Evolutionary conservation across 257 asterid genomes (phyloP).

Genomic region (Parsonsia alboflavescens): DNA sequence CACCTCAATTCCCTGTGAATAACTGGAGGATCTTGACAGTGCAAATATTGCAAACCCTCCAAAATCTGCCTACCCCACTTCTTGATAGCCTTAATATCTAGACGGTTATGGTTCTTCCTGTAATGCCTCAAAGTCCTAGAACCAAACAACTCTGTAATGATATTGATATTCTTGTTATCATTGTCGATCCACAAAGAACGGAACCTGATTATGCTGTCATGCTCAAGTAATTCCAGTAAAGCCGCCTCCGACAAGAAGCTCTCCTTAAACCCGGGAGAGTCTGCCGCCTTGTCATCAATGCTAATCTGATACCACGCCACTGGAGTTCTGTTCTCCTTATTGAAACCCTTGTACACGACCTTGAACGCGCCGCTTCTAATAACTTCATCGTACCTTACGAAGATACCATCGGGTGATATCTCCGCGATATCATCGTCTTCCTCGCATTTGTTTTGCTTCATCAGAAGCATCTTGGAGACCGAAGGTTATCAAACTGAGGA

Average conservation of each 20-base stretch:
- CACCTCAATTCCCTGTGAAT: constrained; percentile 76
- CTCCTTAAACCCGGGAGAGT: constrained; percentile 28
- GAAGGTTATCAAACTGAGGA: neutral
- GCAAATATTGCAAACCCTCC: constrained; percentile 55
- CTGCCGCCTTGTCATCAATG: constrained; percentile 41
- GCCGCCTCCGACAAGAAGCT: constrained; percentile 58
- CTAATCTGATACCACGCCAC: constrained; percentile 69
- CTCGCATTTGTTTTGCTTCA: constrained; percentile 18
- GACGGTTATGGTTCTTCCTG: constrained; percentile 51
- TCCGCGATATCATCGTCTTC: constrained; percentile 26
- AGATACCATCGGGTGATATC: constrained; percentile 42
- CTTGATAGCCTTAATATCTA: constrained; percentile 55
- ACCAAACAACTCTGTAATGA: constrained; percentile 66
- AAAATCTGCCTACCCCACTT: constrained; percentile 79
- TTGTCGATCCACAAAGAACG: constrained; percentile 65
- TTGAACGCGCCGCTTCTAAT: constrained; percentile 82
- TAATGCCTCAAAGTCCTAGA: constrained; percentile 62
- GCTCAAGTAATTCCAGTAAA: constrained; percentile 49
- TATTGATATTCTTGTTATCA: constrained; percentile 52
- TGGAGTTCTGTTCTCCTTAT: constrained; percentile 54
- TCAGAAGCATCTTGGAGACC: neutral
- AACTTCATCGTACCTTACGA: constrained; percentile 50
- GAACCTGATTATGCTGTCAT: constrained; percentile 53
- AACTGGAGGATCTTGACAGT: constrained; percentile 52
- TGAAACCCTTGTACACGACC: constrained; percentile 72